A percentile compares a stretch with the other conserved stretches of the same genome.
phyloP scores from a whole-genome alignment of 805 yeast genomes.

The Soucietia sequanensis region DNA sequence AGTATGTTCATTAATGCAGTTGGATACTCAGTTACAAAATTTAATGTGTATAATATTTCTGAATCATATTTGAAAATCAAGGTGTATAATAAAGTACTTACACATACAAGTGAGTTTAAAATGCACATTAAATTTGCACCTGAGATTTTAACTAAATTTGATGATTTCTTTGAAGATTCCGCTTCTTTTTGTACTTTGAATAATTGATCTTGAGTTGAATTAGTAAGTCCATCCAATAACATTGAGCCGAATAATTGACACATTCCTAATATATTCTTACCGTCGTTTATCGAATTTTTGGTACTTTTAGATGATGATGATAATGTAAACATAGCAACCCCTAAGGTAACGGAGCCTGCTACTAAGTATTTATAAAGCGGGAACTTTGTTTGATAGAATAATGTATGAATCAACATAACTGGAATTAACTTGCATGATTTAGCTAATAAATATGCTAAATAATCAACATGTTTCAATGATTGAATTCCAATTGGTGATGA shows the following conservation, averaged over 20 bases:
- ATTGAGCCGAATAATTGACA: conserved; percentile 57
- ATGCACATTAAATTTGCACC: conserved; percentile 90
- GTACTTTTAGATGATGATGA: conserved; percentile 32
- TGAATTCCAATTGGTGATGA: conserved; percentile 82
- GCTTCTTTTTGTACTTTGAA: conserved; percentile 44
- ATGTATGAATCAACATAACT: conserved; percentile 80
- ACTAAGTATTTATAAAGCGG: conserved; percentile 76
- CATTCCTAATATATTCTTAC: conserved; percentile 55
- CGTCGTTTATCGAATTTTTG: conserved; percentile 34
- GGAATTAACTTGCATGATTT: conserved; percentile 94
- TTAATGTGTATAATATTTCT: conserved; percentile 50
- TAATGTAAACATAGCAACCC: conserved; percentile 78
- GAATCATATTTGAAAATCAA: conserved; percentile 34
- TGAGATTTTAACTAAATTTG: conserved; percentile 41
- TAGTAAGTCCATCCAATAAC: conserved; percentile 86
- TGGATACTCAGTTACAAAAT: conserved; percentile 53
- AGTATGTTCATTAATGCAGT: conserved; percentile 57
- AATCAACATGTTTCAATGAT: conserved; percentile 80
- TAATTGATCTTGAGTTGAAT: conserved; percentile 88
- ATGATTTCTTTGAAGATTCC: conserved; percentile 7
- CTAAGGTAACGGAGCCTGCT: conserved; percentile 74
- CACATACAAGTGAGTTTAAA: conserved; percentile 43
- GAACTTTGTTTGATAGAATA: conserved; percentile 67
- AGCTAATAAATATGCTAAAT: conserved; percentile 78
- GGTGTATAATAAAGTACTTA: conserved; percentile 51